Evolutionary conservation across 106 monocot genomes (phyloP), one percentile per base, ranked within the genome.

Genomic region (Allium cepa): DNA sequence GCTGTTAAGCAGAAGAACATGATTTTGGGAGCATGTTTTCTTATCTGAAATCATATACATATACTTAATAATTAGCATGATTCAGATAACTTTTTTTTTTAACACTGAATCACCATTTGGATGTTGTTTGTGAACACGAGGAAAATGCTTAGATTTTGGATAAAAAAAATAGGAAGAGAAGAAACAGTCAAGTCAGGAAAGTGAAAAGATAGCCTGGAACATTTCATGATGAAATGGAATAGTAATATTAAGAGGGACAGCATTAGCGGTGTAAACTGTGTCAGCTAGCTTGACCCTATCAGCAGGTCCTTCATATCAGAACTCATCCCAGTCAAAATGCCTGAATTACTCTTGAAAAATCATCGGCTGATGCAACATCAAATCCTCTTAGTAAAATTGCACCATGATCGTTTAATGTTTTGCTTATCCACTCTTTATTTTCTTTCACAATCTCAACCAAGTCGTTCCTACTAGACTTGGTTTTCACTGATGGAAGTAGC

Each of bases 171-270:
- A 22, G 22, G 36, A 36, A 36, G 4, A 36, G 36, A 36, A 36
- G 36, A 36, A 36, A 36, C 36, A 36, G 3, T 7, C 2, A 59
- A 59, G 59, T 18, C 8, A 59, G 9, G 59, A 59, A 13, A 17
- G 59, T 9, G 9, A 18, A 10, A 59, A 36, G 36, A 9, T 59
- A 55, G 63, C 69, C 64, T 75, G 28, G 2, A 74, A 63, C 80
- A 80, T 80, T 46, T 80, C 75, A 46, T 80, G 80, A 66, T 80
- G 80, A 64, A 80, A 80, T 53, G 10, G 16, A 61, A 80, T 70
- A 64, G 62, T 46, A 11, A 17, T 10, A 46, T 80, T 22, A 4
- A 67, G 59, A 11, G 80, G 75, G 6, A 50, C 66, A 8, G 64
- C 65, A 58, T 52, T 80, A 18, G 71, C 50, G n/a, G 80, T 80